Conservation (phyloP, 176 grass and related monocot genomes). For the Rhynchospora tenuis region DNA sequence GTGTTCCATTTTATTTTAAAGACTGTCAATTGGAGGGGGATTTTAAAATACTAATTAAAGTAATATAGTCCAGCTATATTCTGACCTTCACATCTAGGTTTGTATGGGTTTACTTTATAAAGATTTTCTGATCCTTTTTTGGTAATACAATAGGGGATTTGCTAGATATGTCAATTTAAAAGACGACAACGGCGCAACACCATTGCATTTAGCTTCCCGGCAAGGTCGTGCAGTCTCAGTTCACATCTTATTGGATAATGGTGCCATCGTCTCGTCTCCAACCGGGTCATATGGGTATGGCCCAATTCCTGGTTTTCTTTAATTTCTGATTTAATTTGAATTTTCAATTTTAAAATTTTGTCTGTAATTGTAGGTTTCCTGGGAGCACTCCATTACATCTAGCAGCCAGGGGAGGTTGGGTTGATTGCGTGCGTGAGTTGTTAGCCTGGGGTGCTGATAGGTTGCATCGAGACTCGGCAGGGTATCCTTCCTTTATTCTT, state of each 20-base stretch:
- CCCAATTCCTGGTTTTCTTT: background rate
- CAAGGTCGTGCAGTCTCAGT: conserved; percentile 36
- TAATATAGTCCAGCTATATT: background rate
- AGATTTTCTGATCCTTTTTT: background rate
- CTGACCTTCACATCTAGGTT: background rate
- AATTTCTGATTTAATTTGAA: background rate
- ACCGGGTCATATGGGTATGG: conserved; percentile 33
- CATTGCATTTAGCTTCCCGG: conserved; percentile 50
- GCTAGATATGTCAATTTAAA: conserved; percentile 79
- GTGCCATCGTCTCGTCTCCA: conserved; percentile 42
- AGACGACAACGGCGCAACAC: conserved; percentile 68
- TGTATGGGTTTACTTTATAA: background rate
- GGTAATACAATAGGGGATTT: conserved; percentile 53
- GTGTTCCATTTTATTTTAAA: background rate
- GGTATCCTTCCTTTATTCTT: conserved; percentile 15
- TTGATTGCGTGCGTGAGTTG: conserved; percentile 48
- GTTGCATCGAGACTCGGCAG: conserved; percentile 38
- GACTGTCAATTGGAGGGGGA: background rate
- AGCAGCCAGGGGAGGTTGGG: conserved; percentile 41
- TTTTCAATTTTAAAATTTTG: background rate
- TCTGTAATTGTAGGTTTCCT: conserved; percentile 26
- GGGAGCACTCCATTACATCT: conserved; percentile 53
- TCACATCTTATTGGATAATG: conserved; percentile 44
- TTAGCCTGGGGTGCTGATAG: conserved; percentile 58
- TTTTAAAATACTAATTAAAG: background rate